These are phyloP conservation scores for Arabis hirsuta DNA, from an alignment of 345 rosid genomes.

Conservation along the genomic window DNA sequence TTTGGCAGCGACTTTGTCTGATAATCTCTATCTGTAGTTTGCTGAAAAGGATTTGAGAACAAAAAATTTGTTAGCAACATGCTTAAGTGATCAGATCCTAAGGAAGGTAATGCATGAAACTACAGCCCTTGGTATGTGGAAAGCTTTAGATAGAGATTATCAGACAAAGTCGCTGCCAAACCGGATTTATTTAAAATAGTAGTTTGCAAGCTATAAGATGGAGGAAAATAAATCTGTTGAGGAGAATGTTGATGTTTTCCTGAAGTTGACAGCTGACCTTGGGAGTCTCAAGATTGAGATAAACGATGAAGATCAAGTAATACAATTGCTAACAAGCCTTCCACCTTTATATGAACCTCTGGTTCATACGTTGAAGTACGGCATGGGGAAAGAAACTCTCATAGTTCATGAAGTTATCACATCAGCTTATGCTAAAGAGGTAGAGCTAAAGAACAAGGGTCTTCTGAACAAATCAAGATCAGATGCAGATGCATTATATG, in stretches of 20 bases:
- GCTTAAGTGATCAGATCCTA: neutral
- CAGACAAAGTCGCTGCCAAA: too few relatives aligned
- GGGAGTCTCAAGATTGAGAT: neutral
- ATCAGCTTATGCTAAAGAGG: too few relatives aligned
- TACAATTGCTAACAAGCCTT: neutral
- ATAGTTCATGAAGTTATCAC: too few relatives aligned
- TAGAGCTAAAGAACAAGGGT: neutral
- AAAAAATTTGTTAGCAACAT: neutral
- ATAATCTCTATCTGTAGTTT: too few relatives aligned
- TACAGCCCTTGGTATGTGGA: too few relatives aligned
- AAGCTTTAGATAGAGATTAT: too few relatives aligned
- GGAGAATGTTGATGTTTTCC: neutral
- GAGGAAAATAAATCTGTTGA: neutral
- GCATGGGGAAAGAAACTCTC: too few relatives aligned
- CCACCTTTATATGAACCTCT: neutral
- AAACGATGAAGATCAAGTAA: neutral
- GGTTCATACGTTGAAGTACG: too few relatives aligned
- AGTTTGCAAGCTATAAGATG: too few relatives aligned
- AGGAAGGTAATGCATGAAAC: neutral
- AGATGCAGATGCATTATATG: too few relatives aligned
- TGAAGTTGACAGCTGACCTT: neutral
- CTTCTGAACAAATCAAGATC: neutral
- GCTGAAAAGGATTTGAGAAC: neutral
- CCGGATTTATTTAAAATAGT: too few relatives aligned
- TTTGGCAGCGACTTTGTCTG: too few relatives aligned